Percentiles rank a stretch among this genome's conserved stretches.
These are phyloP conservation scores for Phytophthora pistaciae DNA, from an alignment of 352 stramenopile species.

Conservation along the genomic window DNA sequence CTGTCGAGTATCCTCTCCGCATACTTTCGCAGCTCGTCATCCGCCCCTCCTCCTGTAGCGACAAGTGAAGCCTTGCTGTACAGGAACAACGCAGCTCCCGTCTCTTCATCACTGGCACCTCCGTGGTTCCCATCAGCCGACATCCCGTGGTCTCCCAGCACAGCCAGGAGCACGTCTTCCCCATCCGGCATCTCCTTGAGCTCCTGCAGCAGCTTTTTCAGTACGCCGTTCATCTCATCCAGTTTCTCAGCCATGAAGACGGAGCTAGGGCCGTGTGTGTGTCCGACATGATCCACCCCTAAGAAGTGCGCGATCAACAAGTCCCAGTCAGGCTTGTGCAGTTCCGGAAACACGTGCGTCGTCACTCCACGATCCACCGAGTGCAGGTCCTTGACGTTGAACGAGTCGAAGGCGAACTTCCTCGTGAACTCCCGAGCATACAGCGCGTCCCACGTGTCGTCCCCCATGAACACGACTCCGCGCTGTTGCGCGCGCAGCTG, in stretches of 20 bases:
- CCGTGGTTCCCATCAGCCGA: conserved; percentile 98
- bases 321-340: conserved; percentile 74
- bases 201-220: conserved; percentile 77
- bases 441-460: conserved; percentile 98
- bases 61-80: conserved; percentile 77
- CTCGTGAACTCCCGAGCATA: conserved; percentile 94
- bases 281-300: conserved; percentile 98
- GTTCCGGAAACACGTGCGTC: conserved; percentile 74
- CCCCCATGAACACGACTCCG: conserved; percentile 97
- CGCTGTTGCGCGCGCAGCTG: conserved; percentile 74
- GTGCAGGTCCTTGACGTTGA: conserved; percentile 99
- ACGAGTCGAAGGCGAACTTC: conserved; percentile 96
- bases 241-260: conserved; percentile 96
- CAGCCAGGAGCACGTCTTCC: conserved; percentile 89
- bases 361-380: conserved; percentile 97
- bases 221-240: conserved; percentile 94
- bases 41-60: conserved; percentile 2
- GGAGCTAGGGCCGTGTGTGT: conserved; percentile 96
- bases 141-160: conserved; percentile 99
- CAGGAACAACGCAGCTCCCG: conserved; percentile 95
- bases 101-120: conserved; percentile 96
- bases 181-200: conserved; percentile 62
- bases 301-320: conserved; percentile 90
- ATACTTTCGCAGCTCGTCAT: conserved; percentile 32
- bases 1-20: conserved; percentile 33